Percentiles rank a stretch among this genome's conserved stretches.
These are phyloP conservation scores for Rhododendron vialii DNA, from an alignment of 148 eudicot species.

Conservation along the genomic window DNA sequence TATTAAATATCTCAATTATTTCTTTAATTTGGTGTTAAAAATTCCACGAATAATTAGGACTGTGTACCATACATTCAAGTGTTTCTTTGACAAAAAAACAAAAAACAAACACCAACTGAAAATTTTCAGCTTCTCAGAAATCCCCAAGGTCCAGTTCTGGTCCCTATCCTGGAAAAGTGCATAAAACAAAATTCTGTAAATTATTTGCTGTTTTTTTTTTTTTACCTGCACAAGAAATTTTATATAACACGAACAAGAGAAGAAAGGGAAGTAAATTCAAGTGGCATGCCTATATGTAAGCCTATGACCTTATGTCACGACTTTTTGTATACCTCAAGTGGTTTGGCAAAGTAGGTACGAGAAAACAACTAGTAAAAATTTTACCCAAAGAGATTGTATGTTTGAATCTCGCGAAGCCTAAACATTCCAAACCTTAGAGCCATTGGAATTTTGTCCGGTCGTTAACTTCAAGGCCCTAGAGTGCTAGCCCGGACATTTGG, in stretches of 20 bases:
- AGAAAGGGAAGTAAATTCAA: neutral
- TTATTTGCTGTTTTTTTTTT: neutral
- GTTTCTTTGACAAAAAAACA: neutral
- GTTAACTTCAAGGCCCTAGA: neutral
- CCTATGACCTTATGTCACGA: neutral
- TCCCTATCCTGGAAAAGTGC: conserved; percentile 57
- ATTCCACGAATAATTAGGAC: no score
- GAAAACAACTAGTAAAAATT: neutral
- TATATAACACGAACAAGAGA: neutral
- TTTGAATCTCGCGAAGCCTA: neutral
- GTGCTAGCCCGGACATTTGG: neutral
- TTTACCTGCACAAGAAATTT: neutral
- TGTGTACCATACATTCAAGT: no score
- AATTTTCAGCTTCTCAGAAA: conserved; percentile 45
- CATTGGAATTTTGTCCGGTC: neutral
- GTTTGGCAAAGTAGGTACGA: neutral
- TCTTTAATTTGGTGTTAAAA: no score
- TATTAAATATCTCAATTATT: no score
- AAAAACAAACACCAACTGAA: neutral
- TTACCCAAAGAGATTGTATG: no score
- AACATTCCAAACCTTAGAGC: neutral
- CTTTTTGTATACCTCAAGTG: neutral
- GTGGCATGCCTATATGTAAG: neutral
- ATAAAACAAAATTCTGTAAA: neutral
- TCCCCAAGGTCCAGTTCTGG: conserved; percentile 72